Evolutionary conservation across 441 rosid species (phyloP), one percentile per base, ranked within the genome.

Genomic region (Brassica hybrid): DNA sequence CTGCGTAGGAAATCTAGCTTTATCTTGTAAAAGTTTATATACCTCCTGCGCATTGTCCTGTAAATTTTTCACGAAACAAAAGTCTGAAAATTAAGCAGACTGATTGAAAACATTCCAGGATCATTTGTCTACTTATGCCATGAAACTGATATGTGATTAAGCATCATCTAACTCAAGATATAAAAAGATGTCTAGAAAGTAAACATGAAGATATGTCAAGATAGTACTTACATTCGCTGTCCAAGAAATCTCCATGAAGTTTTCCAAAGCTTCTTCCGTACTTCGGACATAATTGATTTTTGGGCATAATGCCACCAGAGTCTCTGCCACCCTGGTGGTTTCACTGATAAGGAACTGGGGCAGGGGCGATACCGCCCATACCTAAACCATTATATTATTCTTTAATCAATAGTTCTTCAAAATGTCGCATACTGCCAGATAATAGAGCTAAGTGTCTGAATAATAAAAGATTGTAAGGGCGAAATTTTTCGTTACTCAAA

Each of bases 251-350:
- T 91, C 98, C 98, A 95, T 6, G 99, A 95, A 77, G 89, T 90
- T 84, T 83, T 95, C 85, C 84, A 90, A 79, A 95, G 83, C 78
- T 88, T 89, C 85, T 76, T 84, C 7, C 83, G 94, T 50, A 93
- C 94, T 86, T 93, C 96, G 64, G 92, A 87, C 58, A 93, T 61
- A 70, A 95, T 61, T 72, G 97, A 91, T 62, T 90, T 81, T 84
- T 90, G 97, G 59, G 97, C 99, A 82, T 95, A 95, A 48, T 73
- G 89, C 99, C 98, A 95, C 98, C 98, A 93, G 77, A 87, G 72
- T 78, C 75, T 89, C 81, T 85, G 90, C 99, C 98, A 93, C 67
- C 97, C 94, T 78, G 80, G 83, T 19, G 83, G 86, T 69, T 95
- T 95, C 80, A 82, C 86, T 36, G 83, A 84, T 78, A 85, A 72